phyloP scores from a whole-genome alignment of 164 flowering plant species.

The Berberis thunbergii region DNA sequence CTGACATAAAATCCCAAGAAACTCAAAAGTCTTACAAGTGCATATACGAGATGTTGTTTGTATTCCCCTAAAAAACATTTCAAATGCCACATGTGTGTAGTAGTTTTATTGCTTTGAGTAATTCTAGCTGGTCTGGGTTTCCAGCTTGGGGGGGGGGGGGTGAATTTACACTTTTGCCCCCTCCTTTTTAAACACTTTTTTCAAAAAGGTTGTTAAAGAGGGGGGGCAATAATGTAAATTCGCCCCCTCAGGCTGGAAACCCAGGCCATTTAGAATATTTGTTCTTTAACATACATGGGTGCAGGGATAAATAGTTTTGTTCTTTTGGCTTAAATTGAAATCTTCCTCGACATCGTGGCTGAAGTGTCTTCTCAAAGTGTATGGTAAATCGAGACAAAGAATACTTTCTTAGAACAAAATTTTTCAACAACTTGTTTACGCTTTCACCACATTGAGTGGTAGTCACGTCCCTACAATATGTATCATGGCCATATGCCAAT shows the following conservation, averaged over 20 bases:
- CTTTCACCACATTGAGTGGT: slow-evolving; percentile 10
- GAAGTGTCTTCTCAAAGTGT: not conserved
- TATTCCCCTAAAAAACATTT: not conserved
- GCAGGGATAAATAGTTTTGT: not conserved
- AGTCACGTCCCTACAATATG: slow-evolving; percentile 12
- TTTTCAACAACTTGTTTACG: slow-evolving; percentile 5
- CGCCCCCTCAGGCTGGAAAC: too few species aligned
- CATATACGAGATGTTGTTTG: not conserved
- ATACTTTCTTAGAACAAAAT: slow-evolving; percentile 10
- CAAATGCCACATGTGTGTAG: not conserved
- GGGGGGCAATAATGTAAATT: too few species aligned
- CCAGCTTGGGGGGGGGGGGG: too few species aligned
- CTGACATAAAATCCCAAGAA: slow-evolving; percentile 12
- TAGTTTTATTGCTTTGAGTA: not conserved
- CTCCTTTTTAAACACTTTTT: too few species aligned
- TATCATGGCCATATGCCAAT: slow-evolving; percentile 8
- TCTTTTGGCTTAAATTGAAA: not conserved
- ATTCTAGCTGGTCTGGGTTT: too few species aligned
- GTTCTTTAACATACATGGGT: not conserved
- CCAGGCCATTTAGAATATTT: too few species aligned
- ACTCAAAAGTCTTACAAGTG: slow-evolving; percentile 17
- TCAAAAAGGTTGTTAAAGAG: too few species aligned
- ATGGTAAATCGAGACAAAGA: not conserved
- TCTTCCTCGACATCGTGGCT: not conserved
- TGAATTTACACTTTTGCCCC: too few species aligned